Percentiles rank a stretch among this genome's conserved stretches.
These are phyloP conservation scores for Phytophthora multivora DNA, from an alignment of 352 stramenopile species.

Conservation along the genomic window DNA sequence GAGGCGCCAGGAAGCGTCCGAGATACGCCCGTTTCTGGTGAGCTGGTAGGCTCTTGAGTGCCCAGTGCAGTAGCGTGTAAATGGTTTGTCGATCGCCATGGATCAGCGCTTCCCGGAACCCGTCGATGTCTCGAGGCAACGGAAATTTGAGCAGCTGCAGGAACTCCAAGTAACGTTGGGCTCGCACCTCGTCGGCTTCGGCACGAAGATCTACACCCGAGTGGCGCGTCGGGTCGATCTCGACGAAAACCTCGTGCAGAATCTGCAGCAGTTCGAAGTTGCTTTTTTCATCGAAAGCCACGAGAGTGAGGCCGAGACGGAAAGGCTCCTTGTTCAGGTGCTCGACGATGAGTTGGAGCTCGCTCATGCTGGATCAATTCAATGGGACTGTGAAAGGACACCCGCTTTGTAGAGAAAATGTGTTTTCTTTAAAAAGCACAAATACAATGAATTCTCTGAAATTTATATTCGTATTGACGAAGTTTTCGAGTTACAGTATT, in stretches of 20 bases:
- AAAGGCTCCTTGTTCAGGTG: slow-evolving; percentile 94
- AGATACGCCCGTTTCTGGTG: slow-evolving; percentile 96
- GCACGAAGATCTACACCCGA: slow-evolving; percentile 83
- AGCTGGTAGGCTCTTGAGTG: slow-evolving; percentile 82
- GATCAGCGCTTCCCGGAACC: slow-evolving; percentile 76
- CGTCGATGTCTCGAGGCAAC: slow-evolving; percentile 71
- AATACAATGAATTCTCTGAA: too few species aligned
- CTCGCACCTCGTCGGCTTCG: slow-evolving; percentile 79
- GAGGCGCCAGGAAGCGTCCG: slow-evolving; percentile 89
- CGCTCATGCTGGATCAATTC: slow-evolving; percentile 67
- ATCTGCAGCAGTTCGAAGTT: slow-evolving; percentile 94
- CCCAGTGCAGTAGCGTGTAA: slow-evolving; percentile 93
- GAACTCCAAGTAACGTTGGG: slow-evolving; percentile 91
- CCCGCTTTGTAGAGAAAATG: neutral
- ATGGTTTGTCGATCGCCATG: slow-evolving; percentile 88
- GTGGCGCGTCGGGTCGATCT: slow-evolving; percentile 85
- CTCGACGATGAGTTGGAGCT: slow-evolving; percentile 93
- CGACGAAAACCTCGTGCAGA: slow-evolving; percentile 92
- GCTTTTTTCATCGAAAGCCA: slow-evolving; percentile 95
- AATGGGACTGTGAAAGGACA: neutral
- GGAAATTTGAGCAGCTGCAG: slow-evolving; percentile 94
- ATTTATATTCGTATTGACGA: too few species aligned
- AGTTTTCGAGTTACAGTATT: too few species aligned
- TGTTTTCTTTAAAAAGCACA: too few species aligned
- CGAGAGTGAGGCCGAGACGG: slow-evolving; percentile 85